Percentiles rank a stretch among this genome's conserved stretches.
Conservation (phyloP, 305 asterid species). For the Petunia hybrid region DNA sequence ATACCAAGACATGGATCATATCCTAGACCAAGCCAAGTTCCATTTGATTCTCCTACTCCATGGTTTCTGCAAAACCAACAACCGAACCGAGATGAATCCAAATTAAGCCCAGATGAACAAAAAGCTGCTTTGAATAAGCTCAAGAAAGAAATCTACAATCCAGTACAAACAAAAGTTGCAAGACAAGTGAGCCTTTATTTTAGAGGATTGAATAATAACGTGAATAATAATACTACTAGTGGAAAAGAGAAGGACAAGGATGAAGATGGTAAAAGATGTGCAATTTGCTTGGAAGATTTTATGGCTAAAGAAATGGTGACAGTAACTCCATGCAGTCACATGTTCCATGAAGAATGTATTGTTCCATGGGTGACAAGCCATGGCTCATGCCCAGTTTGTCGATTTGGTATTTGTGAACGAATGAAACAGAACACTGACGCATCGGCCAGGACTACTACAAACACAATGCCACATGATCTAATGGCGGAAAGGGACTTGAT, state of each 20-base stretch:
- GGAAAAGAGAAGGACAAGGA: slow-evolving; percentile 37
- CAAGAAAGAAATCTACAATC: slow-evolving; percentile 76
- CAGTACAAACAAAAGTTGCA: slow-evolving; percentile 54
- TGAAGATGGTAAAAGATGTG: slow-evolving; percentile 71
- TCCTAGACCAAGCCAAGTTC: slow-evolving; percentile 26
- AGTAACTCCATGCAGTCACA: slow-evolving; percentile 81
- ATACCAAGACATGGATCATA: slow-evolving; percentile 7
- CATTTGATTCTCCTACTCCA: slow-evolving; percentile 37
- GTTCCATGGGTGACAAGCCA: slow-evolving; percentile 87
- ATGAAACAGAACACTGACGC: slow-evolving; percentile 28
- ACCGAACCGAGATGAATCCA: slow-evolving; percentile 46
- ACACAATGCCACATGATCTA: slow-evolving; percentile 28
- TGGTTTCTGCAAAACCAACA: slow-evolving; percentile 31
- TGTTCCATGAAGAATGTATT: slow-evolving; percentile 94
- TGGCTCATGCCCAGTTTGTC: slow-evolving; percentile 89
- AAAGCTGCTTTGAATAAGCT: slow-evolving; percentile 56
- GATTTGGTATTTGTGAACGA: slow-evolving; percentile 51
- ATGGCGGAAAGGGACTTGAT: slow-evolving; percentile 28
- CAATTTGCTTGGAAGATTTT: slow-evolving; percentile 88
- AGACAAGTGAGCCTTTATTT: slow-evolving; percentile 37
- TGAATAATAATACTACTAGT: slow-evolving; percentile 29
- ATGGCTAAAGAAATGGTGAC: slow-evolving; percentile 66
- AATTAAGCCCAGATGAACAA: slow-evolving; percentile 62
- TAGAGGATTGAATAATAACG: slow-evolving; percentile 46
- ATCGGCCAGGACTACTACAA: neutral